Evolutionary conservation across 2,329 filamentous ascomycete genomes (phyloP), one percentile per base, ranked within the genome.

Genomic region (Aschersonia sp.): DNA sequence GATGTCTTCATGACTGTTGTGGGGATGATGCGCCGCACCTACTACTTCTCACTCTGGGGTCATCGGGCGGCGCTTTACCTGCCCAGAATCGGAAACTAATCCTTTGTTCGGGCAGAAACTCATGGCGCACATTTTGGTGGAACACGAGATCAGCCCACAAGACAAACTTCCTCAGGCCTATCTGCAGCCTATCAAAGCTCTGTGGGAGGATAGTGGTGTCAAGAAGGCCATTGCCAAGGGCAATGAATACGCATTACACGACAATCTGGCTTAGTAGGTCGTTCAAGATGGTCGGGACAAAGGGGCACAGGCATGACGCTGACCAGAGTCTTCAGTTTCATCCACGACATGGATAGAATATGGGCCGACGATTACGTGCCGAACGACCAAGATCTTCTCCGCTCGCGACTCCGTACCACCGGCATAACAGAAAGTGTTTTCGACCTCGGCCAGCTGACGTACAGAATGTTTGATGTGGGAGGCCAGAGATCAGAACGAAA

Each of bases 401-500:
- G 89, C 58, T 95, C 89, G 57, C 89, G 91, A 83, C 87, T 95
- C 69, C 94, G 94, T 80, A 96, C 89, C 3, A 95, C 89, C 30
- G 89, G 89, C 82, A 95, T 96, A 63, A 95, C 89, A 32, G 89
- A 95, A 71, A 96, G 89, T 29, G 92, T 86, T 32, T 95, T 96
- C 70, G 92, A 92, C 64, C 94, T 94, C 55, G 89, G 88, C 55
- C 86, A 95, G 60, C 74, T 96, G 54, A 95, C 89, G 50, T 96
- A 95, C 73, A 82, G 89, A 56, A 95, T 96, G 89, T 95, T 95
- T 69, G 89, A 96, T 61, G 89, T 96, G 44, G 89, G 89, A 76
- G 91, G 89, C 55, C 89, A 95, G 69, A 80, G 89, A 65, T 95
- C 88, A 5, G 89, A 96, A 70, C 83, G 89, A 64, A 96, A 96